A percentile compares a stretch with the other conserved stretches of the same genome.
These are phyloP conservation scores for Alternaria postmessia DNA, from an alignment of 2,329 filamentous ascomycete species.

Conservation along the genomic window DNA sequence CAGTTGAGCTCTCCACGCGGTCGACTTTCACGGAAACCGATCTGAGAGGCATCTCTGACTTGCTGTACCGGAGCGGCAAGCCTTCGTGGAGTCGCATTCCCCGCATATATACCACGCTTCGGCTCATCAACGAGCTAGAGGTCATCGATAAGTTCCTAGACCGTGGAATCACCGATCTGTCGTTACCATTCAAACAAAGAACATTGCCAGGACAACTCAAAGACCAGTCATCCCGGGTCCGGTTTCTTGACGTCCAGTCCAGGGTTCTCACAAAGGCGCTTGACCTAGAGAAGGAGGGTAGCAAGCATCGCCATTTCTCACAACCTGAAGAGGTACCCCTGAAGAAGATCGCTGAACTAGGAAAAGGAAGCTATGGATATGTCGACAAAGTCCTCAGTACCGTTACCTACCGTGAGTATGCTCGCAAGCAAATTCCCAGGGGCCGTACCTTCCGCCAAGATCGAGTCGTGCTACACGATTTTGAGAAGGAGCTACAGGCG, in stretches of 20 bases:
- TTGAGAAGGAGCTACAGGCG: too few relatives aligned
- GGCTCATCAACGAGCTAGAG: background rate
- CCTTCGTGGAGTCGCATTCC: background rate
- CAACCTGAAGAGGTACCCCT: too few relatives aligned
- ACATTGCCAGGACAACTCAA: too few relatives aligned
- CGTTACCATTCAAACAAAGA: accelerated
- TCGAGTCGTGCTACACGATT: too few relatives aligned
- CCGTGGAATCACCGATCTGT: too few relatives aligned
- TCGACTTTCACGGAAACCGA: background rate
- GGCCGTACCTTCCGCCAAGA: background rate
- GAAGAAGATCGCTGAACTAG: too few relatives aligned
- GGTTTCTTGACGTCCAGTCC: too few relatives aligned
- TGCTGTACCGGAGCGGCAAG: background rate
- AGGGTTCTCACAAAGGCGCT: too few relatives aligned
- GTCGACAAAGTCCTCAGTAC: too few relatives aligned
- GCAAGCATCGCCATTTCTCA: too few relatives aligned
- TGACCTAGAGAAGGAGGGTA: accelerated
- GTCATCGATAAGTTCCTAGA: background rate
- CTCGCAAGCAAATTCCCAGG: background rate
- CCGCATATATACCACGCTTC: background rate
- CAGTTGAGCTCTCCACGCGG: background rate
- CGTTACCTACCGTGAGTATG: background rate
- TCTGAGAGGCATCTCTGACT: background rate
- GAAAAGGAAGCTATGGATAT: too few relatives aligned
- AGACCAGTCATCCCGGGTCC: too few relatives aligned